Base-by-base conservation (phyloP, 2,329 filamentous ascomycete species). In the Acrocalymma vagum region DNA sequence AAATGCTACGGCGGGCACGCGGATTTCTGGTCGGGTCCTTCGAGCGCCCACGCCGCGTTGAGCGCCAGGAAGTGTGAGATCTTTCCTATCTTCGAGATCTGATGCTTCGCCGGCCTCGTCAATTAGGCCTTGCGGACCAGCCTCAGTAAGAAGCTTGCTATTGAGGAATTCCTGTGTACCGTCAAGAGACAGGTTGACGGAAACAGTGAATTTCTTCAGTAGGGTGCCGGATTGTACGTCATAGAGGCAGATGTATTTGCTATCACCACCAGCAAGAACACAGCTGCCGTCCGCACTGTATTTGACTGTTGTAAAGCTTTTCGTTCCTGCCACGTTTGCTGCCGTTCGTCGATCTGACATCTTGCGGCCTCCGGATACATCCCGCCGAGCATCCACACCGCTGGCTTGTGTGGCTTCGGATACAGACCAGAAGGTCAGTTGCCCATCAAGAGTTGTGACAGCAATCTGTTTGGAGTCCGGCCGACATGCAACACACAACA, bases 161-260 rank as follows among this genome's bases (percentile, higher is more conserved):
- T 96, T 97, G 53, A 99, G 80, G 70, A 95, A 96, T 68, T 99
- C 94, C 64, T 97, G 93, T 1, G 94, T 99, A 30, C 94, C 94
- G 14, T 95, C 92, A 3, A 99, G 57, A 2, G 92, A 95, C n/a
- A 96, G 78, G 70, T 99, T 99, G 62, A 96, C 83, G 57, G 90
- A 95, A 60, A 97, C 92, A 2, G 93, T 96, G 65, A 88, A 99
- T 66, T 96, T 96, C 69, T 95, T 96, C 40, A 97, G 77, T 9
- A 99, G 76, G 1, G 94, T 90, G 68, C 94, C 91, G 1, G 93
- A 95, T 42, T 85, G 85, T 21, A 95, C 90, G n/a, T 95, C 93
- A 72, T 99, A 99, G 42, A 99, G 72, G 66, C 94, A 97, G 36
- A 99, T 96, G 70, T 95, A 96, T 74, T 99, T 99, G 84, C 91